Base-by-base conservation (phyloP, 2,329 filamentous ascomycete genomes). In the Penicillium corylophilum region DNA sequence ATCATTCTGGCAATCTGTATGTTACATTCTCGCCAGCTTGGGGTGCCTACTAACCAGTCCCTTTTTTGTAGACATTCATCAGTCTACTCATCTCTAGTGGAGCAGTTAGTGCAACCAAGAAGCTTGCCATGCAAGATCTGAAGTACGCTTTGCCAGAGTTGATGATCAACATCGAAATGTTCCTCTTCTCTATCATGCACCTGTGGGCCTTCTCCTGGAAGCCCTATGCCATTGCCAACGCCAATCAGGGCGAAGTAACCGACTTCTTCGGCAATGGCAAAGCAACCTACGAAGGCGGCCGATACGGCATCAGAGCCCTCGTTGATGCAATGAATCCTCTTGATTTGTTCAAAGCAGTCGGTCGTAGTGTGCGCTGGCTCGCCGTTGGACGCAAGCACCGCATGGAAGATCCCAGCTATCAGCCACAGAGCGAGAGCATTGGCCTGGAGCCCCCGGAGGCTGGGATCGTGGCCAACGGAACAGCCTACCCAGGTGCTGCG, bases 101-200 rank as follows among this genome's bases (percentile, higher is more conserved):
- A 4, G 79, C 85, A 15, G 77, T 94, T 44, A 81, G 85, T 55
- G 70, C 87, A 1, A 86, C 79, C 39, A 70, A 78, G 1, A 79
- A 80, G 29, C 71, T 95, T 12, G 82, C 83, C 28, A 86, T 86
- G 38, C 85, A 86, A 1, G 90, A 95, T 68, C 79, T 95, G 62
- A 88, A 89, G 66, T 84, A 94, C 41, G 89, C 89, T 46, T 86
- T 95, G 24, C 89, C 90, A 0, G 85, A 85, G 24, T 74, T 93
- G 46, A 76, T 95, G 10, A 82, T 94, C 22, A 92, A 88, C 65
- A 76, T 94, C 36, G 90, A 95, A 71, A 95, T 95, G 90, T 83
- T 88, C 8, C 74, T 89, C 26, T 95, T 95, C 64, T 78, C 88
- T 16, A 65, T 91, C 40, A 72, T 95, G 47, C 90, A 95, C 69